Base-by-base conservation (phyloP, 106 monocot genomes). In the Ottelia alismoides region DNA sequence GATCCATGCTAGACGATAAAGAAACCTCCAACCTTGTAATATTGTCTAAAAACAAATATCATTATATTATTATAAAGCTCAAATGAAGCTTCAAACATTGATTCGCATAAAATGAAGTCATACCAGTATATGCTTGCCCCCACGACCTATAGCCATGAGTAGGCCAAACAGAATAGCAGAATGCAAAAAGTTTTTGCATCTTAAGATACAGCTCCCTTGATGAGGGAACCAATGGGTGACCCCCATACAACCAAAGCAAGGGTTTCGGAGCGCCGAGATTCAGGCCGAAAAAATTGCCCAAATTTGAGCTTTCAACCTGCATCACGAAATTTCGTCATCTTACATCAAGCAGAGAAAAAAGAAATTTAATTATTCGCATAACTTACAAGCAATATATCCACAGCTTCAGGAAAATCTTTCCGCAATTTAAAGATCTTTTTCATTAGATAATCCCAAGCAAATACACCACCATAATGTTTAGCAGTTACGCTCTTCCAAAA, bases 161-260 rank as follows among this genome's bases (percentile, higher is more conserved):
- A 22, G 76, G 74, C 89, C 89, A 98, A 61, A 77, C 53, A 28
- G 49, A 22, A 32, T 72, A 51, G 57, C 73, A 69, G 22, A 85
- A 65, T 22, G 55, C 31, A 25, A 64, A 68, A 25, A 98, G 49
- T 56, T 90, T 71, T 27, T 72, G 72, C 47, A 82, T 28, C 57
- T 80, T 73, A 47, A 70, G 28, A 65, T 68, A 85, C 26, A 79
- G 12, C 45, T 47, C 46, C 25, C 63, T 52, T 57, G 76, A 79
- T 11, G 76, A 74, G 58, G 90, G 74, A 46, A 86, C 7, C 56
- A 71, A 65, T 28, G 98, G 98, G 73, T 86, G 98, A 10, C 98
- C 89, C 1, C 82, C 89, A 62, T 78, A 60, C 51, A 65, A 17
- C 89, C 90, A 98, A 50, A 98, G 59, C 28, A 70, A 50, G 6